A percentile compares a stretch with the other conserved stretches of the same genome.
phyloP scores from a whole-genome alignment of 1,139 yeast genomes.

The Geotrichum siamense region DNA sequence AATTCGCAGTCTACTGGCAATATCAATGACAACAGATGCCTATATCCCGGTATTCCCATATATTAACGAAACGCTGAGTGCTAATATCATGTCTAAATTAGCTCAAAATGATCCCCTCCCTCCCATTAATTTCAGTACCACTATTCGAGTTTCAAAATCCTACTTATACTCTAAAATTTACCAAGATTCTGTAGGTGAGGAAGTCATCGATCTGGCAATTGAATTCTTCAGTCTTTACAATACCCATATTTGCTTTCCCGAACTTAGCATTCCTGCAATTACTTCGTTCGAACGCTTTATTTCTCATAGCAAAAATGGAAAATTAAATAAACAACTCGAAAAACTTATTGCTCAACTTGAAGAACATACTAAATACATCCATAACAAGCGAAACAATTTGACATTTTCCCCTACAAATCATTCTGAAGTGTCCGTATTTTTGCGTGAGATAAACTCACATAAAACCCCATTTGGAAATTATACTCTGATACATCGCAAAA shows the following conservation, averaged over 20 bases:
- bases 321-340: constrained; percentile 69
- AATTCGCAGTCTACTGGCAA: constrained; percentile 69
- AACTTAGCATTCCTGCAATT: constrained; percentile 77
- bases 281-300: constrained; percentile 74
- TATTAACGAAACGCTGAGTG: constrained; percentile 68
- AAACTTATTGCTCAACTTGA: constrained; percentile 75
- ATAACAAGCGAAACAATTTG: constrained; percentile 59
- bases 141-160: constrained; percentile 74
- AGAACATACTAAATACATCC: constrained; percentile 62
- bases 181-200: constrained; percentile 85
- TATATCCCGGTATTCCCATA: constrained; percentile 88
- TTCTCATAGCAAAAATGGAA: constrained; percentile 56
- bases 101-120: constrained; percentile 51
- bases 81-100: constrained; percentile 70
- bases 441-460: constrained; percentile 52
- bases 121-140: constrained; percentile 79
- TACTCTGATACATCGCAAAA: not conserved
- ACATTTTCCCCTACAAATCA: constrained; percentile 73
- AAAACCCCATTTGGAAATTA: constrained; percentile 80
- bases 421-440: constrained; percentile 66
- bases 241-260: constrained; percentile 91
- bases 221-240: constrained; percentile 79
- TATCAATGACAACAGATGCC: constrained; percentile 82
- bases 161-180: constrained; percentile 79
- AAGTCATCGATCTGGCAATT: constrained; percentile 67